phyloP scores from a whole-genome alignment of 2,329 filamentous ascomycete genomes.

The Trichoderma semiorbis region DNA sequence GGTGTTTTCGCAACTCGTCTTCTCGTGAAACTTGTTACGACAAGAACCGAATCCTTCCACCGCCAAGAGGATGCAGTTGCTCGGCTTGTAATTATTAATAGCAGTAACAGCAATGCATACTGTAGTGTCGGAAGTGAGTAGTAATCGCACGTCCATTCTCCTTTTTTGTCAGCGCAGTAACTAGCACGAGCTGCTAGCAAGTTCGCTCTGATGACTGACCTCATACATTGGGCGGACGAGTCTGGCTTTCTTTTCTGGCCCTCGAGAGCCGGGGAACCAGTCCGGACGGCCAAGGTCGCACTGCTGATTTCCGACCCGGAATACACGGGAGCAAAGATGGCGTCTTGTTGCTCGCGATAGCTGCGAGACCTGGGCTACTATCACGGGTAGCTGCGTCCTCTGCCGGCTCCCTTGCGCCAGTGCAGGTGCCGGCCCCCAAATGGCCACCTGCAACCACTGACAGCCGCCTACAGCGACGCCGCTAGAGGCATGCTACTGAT shows the following conservation, averaged over 20 bases:
- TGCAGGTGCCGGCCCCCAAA: neutral
- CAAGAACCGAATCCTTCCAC: neutral
- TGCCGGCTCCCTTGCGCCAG: neutral
- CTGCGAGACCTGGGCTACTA: conserved; percentile 1
- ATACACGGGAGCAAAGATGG: neutral
- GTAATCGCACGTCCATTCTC: neutral
- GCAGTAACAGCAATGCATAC: neutral
- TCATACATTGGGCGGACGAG: neutral
- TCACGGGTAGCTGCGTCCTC: neutral
- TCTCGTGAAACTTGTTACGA: neutral
- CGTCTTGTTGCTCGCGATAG: conserved; percentile 6
- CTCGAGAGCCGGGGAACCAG: neutral
- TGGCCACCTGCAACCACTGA: neutral
- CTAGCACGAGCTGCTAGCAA: neutral
- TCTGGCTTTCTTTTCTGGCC: neutral
- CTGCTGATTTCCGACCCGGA: conserved; percentile 10
- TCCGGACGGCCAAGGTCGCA: neutral
- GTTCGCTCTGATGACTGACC: neutral
- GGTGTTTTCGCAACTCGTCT: neutral
- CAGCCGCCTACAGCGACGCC: neutral
- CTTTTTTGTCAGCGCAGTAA: neutral
- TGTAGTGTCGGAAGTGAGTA: neutral
- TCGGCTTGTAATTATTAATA: neutral
- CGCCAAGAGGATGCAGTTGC: neutral
- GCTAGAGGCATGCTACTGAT: neutral